These are phyloP conservation scores for Sordaria brevicollis DNA, from an alignment of 495 filamentous ascomycete species.

Conservation along the genomic window DNA sequence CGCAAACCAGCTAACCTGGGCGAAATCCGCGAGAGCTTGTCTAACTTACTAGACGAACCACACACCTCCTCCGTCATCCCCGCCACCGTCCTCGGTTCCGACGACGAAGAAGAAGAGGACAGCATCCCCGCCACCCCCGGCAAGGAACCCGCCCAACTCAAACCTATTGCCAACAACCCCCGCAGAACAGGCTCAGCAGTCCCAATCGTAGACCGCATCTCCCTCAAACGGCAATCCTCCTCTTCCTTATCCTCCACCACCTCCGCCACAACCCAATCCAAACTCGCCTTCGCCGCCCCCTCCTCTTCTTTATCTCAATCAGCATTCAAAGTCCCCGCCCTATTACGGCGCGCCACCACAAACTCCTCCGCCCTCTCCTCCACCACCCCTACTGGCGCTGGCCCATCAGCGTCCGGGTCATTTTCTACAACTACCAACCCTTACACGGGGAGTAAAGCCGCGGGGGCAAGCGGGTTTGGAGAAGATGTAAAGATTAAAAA, in stretches of 20 bases:
- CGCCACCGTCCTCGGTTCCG: conserved; percentile 31
- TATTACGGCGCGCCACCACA: conserved; percentile 71
- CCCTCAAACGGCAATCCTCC: conserved; percentile 54
- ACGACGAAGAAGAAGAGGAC: conserved; percentile 21
- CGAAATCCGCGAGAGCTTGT: conserved; percentile 71
- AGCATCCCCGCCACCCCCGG: not conserved
- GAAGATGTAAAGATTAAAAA: conserved; percentile 53
- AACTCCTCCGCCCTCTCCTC: conserved; percentile 40
- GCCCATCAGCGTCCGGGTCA: not conserved
- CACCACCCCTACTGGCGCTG: conserved; percentile 18
- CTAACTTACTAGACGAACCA: conserved; percentile 69
- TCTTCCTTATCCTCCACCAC: conserved; percentile 33
- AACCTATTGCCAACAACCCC: conserved; percentile 22
- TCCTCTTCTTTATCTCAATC: conserved; percentile 5
- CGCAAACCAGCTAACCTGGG: conserved; percentile 57
- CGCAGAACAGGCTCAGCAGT: conserved; percentile 29
- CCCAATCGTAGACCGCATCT: conserved; percentile 76
- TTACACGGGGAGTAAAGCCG: conserved; percentile 26
- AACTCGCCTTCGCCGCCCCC: conserved; percentile 52
- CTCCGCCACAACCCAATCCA: conserved; percentile 8
- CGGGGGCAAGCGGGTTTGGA: conserved; percentile 27
- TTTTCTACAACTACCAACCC: conserved; percentile 18
- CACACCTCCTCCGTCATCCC: conserved; percentile 30
- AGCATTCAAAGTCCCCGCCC: conserved; percentile 59
- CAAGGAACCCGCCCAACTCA: not conserved